Base-by-base conservation (phyloP, 306 rosid species). In the Hippophae tibetana region DNA sequence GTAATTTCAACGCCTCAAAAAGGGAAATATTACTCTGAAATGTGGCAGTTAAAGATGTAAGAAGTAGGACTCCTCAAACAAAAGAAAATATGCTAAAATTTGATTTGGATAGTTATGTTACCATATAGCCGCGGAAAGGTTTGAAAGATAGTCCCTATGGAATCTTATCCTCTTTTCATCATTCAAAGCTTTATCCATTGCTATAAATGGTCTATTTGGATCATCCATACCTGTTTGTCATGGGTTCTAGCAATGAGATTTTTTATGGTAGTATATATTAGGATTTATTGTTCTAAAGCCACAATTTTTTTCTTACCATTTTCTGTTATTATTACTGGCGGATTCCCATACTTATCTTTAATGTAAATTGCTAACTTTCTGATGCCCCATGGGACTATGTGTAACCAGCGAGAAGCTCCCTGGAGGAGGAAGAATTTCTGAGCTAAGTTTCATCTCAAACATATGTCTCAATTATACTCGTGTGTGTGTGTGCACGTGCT, bases 301-400 rank as follows among this genome's bases (percentile, higher is more conserved):
- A 6, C 9, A 23, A 54, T 27, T 63, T 57, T 56, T 10, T 31
- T 62, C 93, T 78, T 61, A 82, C 95, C 95, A 54, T 90, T 90
- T 72, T 90, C 97, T 63, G 95, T 81, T 61, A 90, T 82, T 43
- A 86, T 78, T 56, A 86, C 59, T 8, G 94, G 78, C 7, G 82
- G 84, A 64, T 90, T 77, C 38, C 85, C 78, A 57, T 86, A 90
- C 76, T 81, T 84, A 8, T 58, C 71, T 63, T 82, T 90, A 67
- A 86, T 79, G 72, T 86, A 69, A 47, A 57, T 75, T 60, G 82
- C 80, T 78, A 84, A 71, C 73, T 82, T 86, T 54, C 87, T 59
- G 65, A 90, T 82, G 8, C 97, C 97, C 97, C 97, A 90, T 48
- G 97, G 95, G 5, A 90, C 97, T 60, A 90, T 86, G 64, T 64